Percentiles rank a stretch among this genome's conserved stretches.
These are phyloP conservation scores for Pseudocercospora pini-densiflorae DNA, from an alignment of 2,329 filamentous ascomycete genomes.

Conservation along the genomic window DNA sequence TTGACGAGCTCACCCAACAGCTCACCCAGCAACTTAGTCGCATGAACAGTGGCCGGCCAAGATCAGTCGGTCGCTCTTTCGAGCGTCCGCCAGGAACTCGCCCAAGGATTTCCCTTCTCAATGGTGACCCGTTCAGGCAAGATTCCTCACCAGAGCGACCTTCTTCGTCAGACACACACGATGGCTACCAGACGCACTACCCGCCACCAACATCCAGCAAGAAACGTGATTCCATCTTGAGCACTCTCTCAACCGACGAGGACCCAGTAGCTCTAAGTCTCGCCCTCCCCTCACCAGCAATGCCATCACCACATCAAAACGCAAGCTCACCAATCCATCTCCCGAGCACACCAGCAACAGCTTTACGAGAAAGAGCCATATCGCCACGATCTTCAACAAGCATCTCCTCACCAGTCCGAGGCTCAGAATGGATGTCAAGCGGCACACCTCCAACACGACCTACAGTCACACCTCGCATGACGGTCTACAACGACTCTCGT, in stretches of 20 bases:
- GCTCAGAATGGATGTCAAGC: constrained; percentile 6
- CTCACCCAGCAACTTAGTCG: constrained; percentile 37
- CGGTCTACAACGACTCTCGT: constrained; percentile 39
- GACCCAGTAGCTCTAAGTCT: constrained; percentile 27
- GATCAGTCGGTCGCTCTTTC: constrained; percentile 34
- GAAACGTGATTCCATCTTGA: constrained; percentile 9
- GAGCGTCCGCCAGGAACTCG: constrained; percentile 23
- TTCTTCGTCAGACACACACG: neutral
- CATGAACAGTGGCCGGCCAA: constrained; percentile 28
- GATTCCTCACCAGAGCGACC: constrained; percentile 9
- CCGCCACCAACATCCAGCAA: neutral
- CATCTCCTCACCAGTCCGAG: constrained; percentile 1
- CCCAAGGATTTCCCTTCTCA: constrained; percentile 28
- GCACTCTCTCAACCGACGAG: constrained; percentile 10
- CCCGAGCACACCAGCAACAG: neutral
- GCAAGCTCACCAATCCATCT: neutral
- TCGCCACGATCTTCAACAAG: neutral
- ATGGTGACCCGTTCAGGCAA: constrained; percentile 27
- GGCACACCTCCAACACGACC: constrained; percentile 8
- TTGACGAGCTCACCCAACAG: constrained; percentile 39
- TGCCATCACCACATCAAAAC: constrained; percentile 13
- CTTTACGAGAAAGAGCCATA: constrained; percentile 8
- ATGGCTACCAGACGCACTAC: neutral
- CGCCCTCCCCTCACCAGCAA: constrained; percentile 26
- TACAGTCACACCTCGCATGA: constrained; percentile 28